phyloP scores from a whole-genome alignment of 257 asterid genomes.

The Eucommia ulmoides region DNA sequence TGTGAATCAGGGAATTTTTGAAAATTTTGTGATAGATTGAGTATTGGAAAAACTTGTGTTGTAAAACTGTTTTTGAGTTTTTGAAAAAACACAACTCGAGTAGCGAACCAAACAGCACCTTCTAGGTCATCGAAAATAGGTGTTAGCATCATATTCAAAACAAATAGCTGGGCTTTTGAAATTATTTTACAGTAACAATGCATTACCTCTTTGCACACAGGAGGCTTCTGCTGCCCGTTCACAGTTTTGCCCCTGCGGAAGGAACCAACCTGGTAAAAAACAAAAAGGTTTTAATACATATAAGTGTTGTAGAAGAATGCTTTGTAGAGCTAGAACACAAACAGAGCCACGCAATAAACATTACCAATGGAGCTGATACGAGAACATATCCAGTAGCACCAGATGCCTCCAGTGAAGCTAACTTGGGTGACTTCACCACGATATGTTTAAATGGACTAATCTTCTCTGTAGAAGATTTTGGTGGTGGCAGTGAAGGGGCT shows the following conservation, averaged over 20 bases:
- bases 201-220: slow-evolving; percentile 67
- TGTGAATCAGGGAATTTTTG: too few species aligned
- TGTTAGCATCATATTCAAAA: too few species aligned
- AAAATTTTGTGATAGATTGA: too few species aligned
- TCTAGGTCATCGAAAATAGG: too few species aligned
- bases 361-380: slow-evolving; percentile 58
- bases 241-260: slow-evolving; percentile 49
- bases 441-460: slow-evolving; percentile 43
- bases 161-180: too few species aligned
- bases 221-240: slow-evolving; percentile 58
- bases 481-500: slow-evolving; percentile 35
- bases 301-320: not conserved
- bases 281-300: slow-evolving; percentile 5
- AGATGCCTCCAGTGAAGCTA: slow-evolving; percentile 60
- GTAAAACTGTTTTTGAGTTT: too few species aligned
- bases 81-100: too few species aligned
- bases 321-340: slow-evolving; percentile 3
- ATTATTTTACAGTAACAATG: too few species aligned
- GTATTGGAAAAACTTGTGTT: too few species aligned
- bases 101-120: too few species aligned
- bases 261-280: slow-evolving; percentile 54
- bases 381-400: slow-evolving; percentile 52
- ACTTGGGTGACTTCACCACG: slow-evolving; percentile 45
- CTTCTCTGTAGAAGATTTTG: slow-evolving; percentile 53
- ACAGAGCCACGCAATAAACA: slow-evolving; percentile 14